These are phyloP conservation scores for Scheffersomyces titani DNA, from an alignment of 1,139 yeast genomes.

Conservation along the genomic window DNA sequence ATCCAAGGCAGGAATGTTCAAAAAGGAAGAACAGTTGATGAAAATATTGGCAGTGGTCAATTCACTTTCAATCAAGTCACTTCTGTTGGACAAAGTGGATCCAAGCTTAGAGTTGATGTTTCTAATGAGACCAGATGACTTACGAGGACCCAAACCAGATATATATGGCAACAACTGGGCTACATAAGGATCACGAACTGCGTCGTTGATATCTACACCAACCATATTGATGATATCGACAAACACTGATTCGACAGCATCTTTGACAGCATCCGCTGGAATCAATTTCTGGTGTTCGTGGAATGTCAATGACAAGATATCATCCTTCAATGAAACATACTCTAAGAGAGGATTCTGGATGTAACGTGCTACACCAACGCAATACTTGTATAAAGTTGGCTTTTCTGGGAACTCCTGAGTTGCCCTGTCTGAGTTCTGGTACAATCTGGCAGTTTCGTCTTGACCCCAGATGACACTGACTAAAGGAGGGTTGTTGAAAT, in stretches of 20 bases:
- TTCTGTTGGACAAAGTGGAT: slow-evolving; percentile 65
- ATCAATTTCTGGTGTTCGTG: slow-evolving; percentile 76
- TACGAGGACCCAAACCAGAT: slow-evolving; percentile 94
- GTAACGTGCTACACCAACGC: slow-evolving; percentile 87
- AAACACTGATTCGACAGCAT: slow-evolving; percentile 76
- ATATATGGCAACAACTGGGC: slow-evolving; percentile 75
- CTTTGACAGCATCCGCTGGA: slow-evolving; percentile 61
- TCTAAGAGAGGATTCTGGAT: slow-evolving; percentile 90
- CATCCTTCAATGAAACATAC: slow-evolving; percentile 77
- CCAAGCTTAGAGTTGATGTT: slow-evolving; percentile 73
- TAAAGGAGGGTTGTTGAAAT: slow-evolving; percentile 42
- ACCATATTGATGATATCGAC: slow-evolving; percentile 90
- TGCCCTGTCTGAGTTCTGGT: slow-evolving; percentile 79
- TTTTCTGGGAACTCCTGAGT: slow-evolving; percentile 82
- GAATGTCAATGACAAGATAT: slow-evolving; percentile 68
- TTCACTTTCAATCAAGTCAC: slow-evolving; percentile 78
- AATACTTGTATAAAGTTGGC: slow-evolving; percentile 78
- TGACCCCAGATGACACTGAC: slow-evolving; percentile 77
- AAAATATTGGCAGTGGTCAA: slow-evolving; percentile 80
- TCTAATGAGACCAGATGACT: slow-evolving; percentile 83
- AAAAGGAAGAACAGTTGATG: slow-evolving; percentile 89
- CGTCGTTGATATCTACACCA: slow-evolving; percentile 92
- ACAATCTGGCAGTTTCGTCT: slow-evolving; percentile 91
- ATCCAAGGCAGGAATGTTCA: slow-evolving; percentile 76
- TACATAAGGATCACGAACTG: slow-evolving; percentile 71